Base-by-base conservation (phyloP, 306 rosid species). In the Geum urbanum region DNA sequence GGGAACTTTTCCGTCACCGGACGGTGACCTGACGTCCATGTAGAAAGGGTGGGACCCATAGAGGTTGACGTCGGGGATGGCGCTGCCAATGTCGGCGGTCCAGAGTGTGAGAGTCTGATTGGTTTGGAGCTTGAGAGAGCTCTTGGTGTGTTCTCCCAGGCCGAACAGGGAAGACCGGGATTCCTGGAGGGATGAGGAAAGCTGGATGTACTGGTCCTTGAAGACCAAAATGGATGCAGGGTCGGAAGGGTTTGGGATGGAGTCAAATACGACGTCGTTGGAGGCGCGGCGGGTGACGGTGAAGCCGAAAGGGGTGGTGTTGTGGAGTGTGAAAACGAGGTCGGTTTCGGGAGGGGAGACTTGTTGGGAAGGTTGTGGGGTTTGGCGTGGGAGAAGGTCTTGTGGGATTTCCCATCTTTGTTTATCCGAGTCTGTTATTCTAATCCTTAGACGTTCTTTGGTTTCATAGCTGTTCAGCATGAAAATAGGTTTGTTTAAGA, bases 1-100 rank as follows among this genome's bases (percentile, higher is more conserved):
- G 48, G 67, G 27, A 60, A 80, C 80, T 57, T 41, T 70, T 10
- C 88, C 94, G 58, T n/a, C n/a, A n/a, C n/a, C n/a, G 1, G 88
- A 80, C 1, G 84, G 75, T 1, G 88, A 83, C 43, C 92, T 78
- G 53, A 90, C 79, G 8, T 92, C 96, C 70, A 92, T 59, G 78
- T 89, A 92, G 74, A 92, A 92, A 0, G 96, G 98, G 76, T 92
- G 98, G 16, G 96, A 86, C 13, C 96, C 96, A 47, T 90, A 92
- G 56, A 88, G 92, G 72, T 92, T 92, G 35, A 84, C 3, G 14
- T 92, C 81, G 6, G 61, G n/a, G 10, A 16, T 86, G 2, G 48
- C 19, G 55, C 95, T 87, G 11, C 4, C 78, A 65, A 66, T 79
- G 75, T 86, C 96, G 2, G 80, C 84, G 37, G 64, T 80, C 96